These are phyloP conservation scores for Elsinoe arachidis DNA, from an alignment of 2,329 filamentous ascomycete species.

Conservation along the genomic window DNA sequence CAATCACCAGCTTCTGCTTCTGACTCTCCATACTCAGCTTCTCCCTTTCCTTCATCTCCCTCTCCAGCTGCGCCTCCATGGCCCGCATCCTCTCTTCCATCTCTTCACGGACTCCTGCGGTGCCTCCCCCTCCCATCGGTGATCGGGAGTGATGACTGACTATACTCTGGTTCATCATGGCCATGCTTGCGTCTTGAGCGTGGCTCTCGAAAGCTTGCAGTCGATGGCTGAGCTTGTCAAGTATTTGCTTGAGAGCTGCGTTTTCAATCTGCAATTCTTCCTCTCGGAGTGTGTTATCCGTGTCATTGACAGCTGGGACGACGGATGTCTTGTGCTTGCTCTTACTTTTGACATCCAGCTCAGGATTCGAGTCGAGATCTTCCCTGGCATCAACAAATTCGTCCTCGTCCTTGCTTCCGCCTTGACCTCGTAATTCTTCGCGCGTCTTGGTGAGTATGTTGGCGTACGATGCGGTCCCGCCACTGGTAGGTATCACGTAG, in stretches of 20 bases:
- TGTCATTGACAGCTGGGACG: constrained; percentile 29
- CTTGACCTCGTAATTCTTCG: constrained; percentile 33
- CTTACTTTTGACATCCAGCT: constrained; percentile 26
- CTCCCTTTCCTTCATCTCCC: constrained; percentile 51
- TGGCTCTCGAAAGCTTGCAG: constrained; percentile 91
- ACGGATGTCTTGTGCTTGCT: constrained; percentile 31
- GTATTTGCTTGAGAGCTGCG: constrained; percentile 69
- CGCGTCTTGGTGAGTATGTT: constrained; percentile 57
- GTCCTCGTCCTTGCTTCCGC: constrained; percentile 54
- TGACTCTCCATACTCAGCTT: constrained; percentile 53
- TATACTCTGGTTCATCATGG: constrained; percentile 76
- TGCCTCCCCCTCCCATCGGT: constrained; percentile 14
- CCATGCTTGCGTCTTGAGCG: constrained; percentile 65
- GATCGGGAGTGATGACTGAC: constrained; percentile 1
- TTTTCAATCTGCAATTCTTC: constrained; percentile 91
- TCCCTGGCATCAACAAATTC: constrained; percentile 86
- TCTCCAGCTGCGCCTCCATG: constrained; percentile 43
- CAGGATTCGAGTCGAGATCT: constrained; percentile 25
- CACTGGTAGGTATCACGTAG: constrained; percentile 87
- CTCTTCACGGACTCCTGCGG: not conserved
- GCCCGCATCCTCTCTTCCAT: constrained; percentile 44
- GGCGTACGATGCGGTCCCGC: constrained; percentile 87
- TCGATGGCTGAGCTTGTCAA: constrained; percentile 77
- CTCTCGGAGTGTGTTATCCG: constrained; percentile 20
- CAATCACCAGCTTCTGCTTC: constrained; percentile 52